phyloP scores from a whole-genome alignment of 495 filamentous ascomycete species.

The Xylaria palmicola region DNA sequence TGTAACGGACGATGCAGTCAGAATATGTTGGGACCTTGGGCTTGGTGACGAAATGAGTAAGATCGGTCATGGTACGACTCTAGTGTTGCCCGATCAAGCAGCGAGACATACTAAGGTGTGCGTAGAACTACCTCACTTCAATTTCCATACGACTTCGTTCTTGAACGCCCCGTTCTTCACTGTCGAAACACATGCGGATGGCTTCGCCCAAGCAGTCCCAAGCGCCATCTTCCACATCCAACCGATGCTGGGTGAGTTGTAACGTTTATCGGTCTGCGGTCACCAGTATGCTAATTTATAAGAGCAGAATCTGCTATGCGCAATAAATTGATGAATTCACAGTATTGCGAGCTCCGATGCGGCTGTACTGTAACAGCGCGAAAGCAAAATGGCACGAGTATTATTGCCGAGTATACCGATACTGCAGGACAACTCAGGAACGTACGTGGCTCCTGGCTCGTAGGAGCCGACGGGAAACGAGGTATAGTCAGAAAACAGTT shows the following conservation, averaged over 20 bases:
- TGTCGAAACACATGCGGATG: constrained; percentile 4
- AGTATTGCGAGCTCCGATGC: constrained; percentile 36
- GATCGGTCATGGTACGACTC: constrained; percentile 28
- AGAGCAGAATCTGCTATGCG: constrained; percentile 29
- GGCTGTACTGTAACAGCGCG: constrained; percentile 33
- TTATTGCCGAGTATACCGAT: constrained; percentile 39
- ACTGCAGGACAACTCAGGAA: constrained; percentile 19
- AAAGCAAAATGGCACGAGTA: constrained; percentile 31
- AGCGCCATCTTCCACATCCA: constrained; percentile 25
- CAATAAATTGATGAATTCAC: constrained; percentile 18
- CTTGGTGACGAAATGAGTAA: constrained; percentile 41
- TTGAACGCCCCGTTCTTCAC: constrained; percentile 17
- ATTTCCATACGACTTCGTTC: constrained; percentile 22
- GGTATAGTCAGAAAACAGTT: constrained; percentile 51
- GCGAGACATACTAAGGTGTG: background rate
- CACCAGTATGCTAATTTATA: background rate
- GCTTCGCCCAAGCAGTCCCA: constrained; percentile 20
- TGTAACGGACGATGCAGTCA: constrained; percentile 51
- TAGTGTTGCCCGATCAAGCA: background rate
- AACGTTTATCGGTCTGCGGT: background rate
- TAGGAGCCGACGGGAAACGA: constrained; percentile 53
- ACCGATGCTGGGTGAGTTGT: constrained; percentile 25
- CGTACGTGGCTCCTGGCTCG: constrained; percentile 40
- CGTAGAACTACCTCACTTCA: constrained; percentile 34
- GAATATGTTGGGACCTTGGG: constrained; percentile 46